Evolutionary conservation across 1,284 basidiomycete genomes (phyloP).

Genomic region (Porodaedalea pini): DNA sequence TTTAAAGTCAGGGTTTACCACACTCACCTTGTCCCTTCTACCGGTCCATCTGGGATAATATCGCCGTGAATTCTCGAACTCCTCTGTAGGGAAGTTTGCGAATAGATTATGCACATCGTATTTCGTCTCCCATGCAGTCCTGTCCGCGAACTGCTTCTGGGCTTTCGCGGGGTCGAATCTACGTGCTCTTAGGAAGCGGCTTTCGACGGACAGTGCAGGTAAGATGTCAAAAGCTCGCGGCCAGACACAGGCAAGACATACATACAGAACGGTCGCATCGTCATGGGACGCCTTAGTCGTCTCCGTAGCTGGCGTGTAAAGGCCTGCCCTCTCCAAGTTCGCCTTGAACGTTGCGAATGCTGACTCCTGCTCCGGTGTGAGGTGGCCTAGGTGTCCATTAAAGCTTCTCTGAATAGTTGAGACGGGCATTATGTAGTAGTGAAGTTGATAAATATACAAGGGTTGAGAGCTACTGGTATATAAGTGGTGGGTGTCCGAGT

Average conservation of each 20-base stretch:
- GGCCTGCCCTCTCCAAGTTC: conserved; percentile 41
- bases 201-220: conserved; percentile 27
- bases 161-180: conserved; percentile 61
- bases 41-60: conserved; percentile 82
- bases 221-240: background rate
- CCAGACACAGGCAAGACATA: conserved; percentile 19
- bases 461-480: too few species aligned
- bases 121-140: conserved; percentile 61
- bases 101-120: conserved; percentile 62
- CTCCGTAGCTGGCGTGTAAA: conserved; percentile 45
- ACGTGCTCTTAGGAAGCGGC: conserved; percentile 74
- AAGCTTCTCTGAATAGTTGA: conserved; percentile 26
- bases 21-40: conserved; percentile 60
- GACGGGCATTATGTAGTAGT: background rate
- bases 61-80: conserved; percentile 55
- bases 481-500: too few species aligned
- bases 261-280: conserved; percentile 65
- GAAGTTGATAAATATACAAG: background rate
- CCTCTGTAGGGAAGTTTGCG: conserved; percentile 50
- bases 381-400: conserved; percentile 51
- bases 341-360: conserved; percentile 51
- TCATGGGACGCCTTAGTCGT: conserved; percentile 49
- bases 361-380: conserved; percentile 45
- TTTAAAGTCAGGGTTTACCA: conserved; percentile 1
- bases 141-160: conserved; percentile 61